A percentile compares a stretch with the other conserved stretches of the same genome.
Evolutionary conservation across 164 flowering plant genomes (phyloP).

Genomic region (Chimonanthus salicifolius): DNA sequence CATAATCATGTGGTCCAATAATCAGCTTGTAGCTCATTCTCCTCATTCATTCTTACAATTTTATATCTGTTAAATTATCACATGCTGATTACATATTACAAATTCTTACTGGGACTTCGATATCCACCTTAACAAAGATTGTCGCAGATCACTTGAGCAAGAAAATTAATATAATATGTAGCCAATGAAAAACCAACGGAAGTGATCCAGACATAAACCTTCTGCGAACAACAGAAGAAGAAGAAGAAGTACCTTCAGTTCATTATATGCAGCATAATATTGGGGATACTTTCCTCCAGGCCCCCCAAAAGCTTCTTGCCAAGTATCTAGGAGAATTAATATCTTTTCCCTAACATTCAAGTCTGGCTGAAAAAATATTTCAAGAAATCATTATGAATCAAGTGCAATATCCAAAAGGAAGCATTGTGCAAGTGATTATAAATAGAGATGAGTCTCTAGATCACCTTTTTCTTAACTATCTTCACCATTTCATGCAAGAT

Average conservation of each 20-base stretch:
- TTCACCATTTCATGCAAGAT: constrained; percentile 93
- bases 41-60: too few species aligned
- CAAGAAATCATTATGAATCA: background rate
- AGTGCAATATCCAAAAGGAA: background rate
- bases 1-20: too few species aligned
- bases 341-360: constrained; percentile 86
- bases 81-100: too few species aligned
- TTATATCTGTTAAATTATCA: too few species aligned
- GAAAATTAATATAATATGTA: background rate
- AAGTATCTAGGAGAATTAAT: constrained; percentile 73
- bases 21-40: too few species aligned
- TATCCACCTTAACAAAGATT: background rate
- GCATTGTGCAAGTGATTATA: background rate
- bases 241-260: constrained; percentile 48
- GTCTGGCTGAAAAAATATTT: constrained; percentile 64
- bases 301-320: constrained; percentile 99
- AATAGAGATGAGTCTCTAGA: constrained; percentile 4
- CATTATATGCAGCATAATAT: constrained; percentile 75
- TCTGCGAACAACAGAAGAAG: background rate
- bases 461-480: constrained; percentile 85
- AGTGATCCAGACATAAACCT: background rate
- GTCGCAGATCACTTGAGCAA: background rate
- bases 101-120: background rate
- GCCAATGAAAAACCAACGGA: background rate
- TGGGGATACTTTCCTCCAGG: constrained; percentile 78